These are phyloP conservation scores for Neospora caninum DNA, from an alignment of 169 alveolate genomes.

Conservation along the genomic window DNA sequence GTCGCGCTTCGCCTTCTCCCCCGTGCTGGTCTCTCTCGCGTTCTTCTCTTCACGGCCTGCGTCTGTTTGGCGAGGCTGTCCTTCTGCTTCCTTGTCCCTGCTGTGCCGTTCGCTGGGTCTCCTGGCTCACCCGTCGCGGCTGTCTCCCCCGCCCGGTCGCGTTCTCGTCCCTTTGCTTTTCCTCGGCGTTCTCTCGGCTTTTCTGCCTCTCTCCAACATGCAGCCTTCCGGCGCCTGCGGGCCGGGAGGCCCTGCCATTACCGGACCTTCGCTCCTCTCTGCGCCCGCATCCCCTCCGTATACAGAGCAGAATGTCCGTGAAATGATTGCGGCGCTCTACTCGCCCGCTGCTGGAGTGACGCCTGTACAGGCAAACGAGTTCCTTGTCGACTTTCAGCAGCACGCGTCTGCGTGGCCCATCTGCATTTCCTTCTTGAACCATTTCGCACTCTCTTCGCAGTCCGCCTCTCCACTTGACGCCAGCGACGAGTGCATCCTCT, in stretches of 20 bases:
- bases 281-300: background rate
- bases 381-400: constrained; percentile 64
- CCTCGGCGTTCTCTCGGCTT: background rate
- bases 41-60: too few species aligned
- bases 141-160: too few species aligned
- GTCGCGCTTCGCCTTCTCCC: too few species aligned
- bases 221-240: background rate
- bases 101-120: background rate
- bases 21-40: too few species aligned
- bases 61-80: background rate
- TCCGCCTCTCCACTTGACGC: background rate
- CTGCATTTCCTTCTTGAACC: constrained; percentile 64
- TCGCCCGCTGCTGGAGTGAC: constrained; percentile 8
- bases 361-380: constrained; percentile 55
- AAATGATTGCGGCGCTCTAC: background rate
- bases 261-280: background rate
- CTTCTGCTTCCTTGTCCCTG: background rate
- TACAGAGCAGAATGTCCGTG: constrained; percentile 12
- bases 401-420: constrained; percentile 65
- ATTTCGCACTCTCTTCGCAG: constrained; percentile 1
- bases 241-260: background rate
- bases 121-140: background rate
- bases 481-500: constrained; percentile 24
- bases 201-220: background rate
- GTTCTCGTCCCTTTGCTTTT: background rate